Evolutionary conservation across 2,329 filamentous ascomycete species (phyloP), one percentile per base, ranked within the genome.

Genomic region (Arthroderma sp.): DNA sequence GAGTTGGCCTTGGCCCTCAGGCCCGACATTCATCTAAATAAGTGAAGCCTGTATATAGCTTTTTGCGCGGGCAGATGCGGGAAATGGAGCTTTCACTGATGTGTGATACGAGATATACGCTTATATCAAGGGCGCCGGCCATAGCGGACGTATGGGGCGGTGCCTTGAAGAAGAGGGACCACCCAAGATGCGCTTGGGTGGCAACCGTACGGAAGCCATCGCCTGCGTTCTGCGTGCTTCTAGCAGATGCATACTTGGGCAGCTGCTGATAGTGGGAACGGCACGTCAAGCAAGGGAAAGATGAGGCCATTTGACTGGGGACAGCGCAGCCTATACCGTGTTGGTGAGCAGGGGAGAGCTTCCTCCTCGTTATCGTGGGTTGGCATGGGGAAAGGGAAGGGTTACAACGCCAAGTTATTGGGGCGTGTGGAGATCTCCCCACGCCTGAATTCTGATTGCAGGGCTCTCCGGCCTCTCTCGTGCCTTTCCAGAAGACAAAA

Each of bases 381-480:
- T 49, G 47, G 47, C 43, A 25, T 19, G 25, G 21, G 21, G 11
- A n/a, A 31, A n/a, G n/a, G 7, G 28, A 31, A 58, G 56, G 49
- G 57, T 57, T 61, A 38, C 57, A 57, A 56, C 44, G 57, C 59
- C 57, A 59, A 59, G 54, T 47, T 44, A 21, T 15, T 49, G 33
- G 47, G 51, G 33, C 31, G 25, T 19, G 51, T 54, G 51, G 51
- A 37, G 51, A 54, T 23, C 31, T 54, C 33, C 47, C 47, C 51
- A 54, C 23, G 51, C 31, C 23, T 54, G 51, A 23, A 2, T 54
- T 54, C 37, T 54, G 37, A 54, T 37, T 37, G 51, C 51, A 38
- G 31, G 37, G 15, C 31, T n/a, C 33, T 3, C 43, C 5, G 17
- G n/a, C n/a, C n/a, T n/a, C 51, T 38, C 51, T 39, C 1, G 21